phyloP scores from a whole-genome alignment of 1,284 basidiomycete species.

The Leccinum huronense region DNA sequence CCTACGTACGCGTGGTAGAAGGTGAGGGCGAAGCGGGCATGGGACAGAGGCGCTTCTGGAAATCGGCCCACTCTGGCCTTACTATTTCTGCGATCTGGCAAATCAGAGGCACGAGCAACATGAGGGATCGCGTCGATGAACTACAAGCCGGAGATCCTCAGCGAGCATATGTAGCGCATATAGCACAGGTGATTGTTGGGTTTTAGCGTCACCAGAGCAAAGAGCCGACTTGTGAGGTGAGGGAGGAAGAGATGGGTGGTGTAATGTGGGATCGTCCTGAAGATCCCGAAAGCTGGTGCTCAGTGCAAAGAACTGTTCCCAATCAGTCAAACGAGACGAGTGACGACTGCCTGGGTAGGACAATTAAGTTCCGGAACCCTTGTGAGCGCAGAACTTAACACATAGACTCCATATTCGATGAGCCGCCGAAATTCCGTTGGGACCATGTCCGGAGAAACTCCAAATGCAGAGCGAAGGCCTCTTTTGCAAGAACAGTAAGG shows the following conservation, averaged over 20 bases:
- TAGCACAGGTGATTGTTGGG: constrained; percentile 50
- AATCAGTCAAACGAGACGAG: constrained; percentile 17
- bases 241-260: constrained; percentile 42
- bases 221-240: constrained; percentile 28
- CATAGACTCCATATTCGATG: constrained; percentile 31
- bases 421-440: constrained; percentile 38
- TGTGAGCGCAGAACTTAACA: too few species aligned
- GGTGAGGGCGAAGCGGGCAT: constrained; percentile 56
- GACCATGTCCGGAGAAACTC: constrained; percentile 59
- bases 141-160: constrained; percentile 62
- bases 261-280: constrained; percentile 56
- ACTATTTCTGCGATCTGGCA: constrained; percentile 67
- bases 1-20: constrained; percentile 42
- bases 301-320: constrained; percentile 36
- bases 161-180: constrained; percentile 76
- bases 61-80: constrained; percentile 82
- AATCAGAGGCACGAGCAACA: constrained; percentile 64
- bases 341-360: constrained; percentile 1
- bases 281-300: constrained; percentile 47
- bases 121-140: constrained; percentile 45
- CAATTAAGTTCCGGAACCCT: too few species aligned
- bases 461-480: constrained; percentile 56
- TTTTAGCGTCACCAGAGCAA: constrained; percentile 21
- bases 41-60: constrained; percentile 86
- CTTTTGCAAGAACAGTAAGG: constrained; percentile 53